A percentile compares a stretch with the other conserved stretches of the same genome.
Evolutionary conservation across 768 basidiomycete genomes (phyloP).

Genomic region (Termitomyces sp.): DNA sequence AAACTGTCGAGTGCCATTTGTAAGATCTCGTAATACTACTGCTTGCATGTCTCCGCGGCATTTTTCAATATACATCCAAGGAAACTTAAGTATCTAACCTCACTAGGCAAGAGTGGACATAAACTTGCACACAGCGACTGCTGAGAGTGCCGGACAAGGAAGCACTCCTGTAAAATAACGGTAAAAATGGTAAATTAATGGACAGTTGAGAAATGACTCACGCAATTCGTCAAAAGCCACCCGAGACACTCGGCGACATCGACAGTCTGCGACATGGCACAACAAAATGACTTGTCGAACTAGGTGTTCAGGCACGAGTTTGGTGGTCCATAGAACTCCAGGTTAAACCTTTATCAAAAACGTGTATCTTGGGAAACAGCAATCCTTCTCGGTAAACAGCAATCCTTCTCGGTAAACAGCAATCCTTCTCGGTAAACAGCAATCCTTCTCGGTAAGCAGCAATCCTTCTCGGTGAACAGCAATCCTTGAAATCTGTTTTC

Average conservation of each 20-base stretch:
- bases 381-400: too few species aligned
- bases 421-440: too few species aligned
- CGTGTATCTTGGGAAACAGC: background rate
- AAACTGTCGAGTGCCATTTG: background rate
- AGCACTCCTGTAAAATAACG: background rate
- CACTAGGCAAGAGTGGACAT: background rate
- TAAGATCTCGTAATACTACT: constrained; percentile 3
- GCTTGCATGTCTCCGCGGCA: constrained; percentile 9
- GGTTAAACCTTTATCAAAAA: background rate
- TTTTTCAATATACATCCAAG: background rate
- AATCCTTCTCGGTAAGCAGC: too few species aligned
- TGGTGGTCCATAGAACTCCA: background rate
- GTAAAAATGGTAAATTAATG: background rate
- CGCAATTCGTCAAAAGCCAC: background rate
- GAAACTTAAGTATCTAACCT: constrained; percentile 2
- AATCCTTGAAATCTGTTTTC: background rate
- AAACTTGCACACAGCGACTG: background rate
- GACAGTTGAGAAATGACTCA: background rate
- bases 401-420: too few species aligned
- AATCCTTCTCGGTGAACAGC: too few species aligned
- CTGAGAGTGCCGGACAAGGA: background rate
- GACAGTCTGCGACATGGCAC: background rate
- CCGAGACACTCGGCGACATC: background rate
- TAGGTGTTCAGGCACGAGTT: background rate
- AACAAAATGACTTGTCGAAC: background rate